Percentiles rank a stretch among this genome's conserved stretches.
These are phyloP conservation scores for Lipomyces kockii DNA, from an alignment of 805 yeast species.

Conservation along the genomic window DNA sequence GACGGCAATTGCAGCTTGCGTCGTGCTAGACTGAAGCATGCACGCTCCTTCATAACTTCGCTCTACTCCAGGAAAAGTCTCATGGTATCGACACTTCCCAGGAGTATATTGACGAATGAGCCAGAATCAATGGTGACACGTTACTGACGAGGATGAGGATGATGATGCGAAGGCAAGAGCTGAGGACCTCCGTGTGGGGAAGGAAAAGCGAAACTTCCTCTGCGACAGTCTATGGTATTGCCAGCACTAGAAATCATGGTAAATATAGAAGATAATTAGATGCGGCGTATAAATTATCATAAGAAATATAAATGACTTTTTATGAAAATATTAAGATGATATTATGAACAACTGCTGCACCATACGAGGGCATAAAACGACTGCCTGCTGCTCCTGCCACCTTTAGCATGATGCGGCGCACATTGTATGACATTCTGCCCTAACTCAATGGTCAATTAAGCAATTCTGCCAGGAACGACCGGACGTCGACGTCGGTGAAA, in stretches of 20 bases:
- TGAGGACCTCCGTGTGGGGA: background rate
- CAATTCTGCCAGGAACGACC: too few relatives aligned
- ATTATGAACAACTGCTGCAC: too few relatives aligned
- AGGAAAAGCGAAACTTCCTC: background rate
- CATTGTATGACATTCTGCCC: too few relatives aligned
- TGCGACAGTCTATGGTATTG: background rate
- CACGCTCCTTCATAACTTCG: background rate
- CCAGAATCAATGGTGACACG: background rate
- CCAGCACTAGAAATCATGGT: background rate
- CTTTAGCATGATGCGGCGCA: too few relatives aligned
- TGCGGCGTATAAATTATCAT: too few relatives aligned
- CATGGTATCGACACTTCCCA: background rate
- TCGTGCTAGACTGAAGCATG: background rate
- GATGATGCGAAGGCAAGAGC: slow-evolving; percentile 1
- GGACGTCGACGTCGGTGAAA: too few relatives aligned
- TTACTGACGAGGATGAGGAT: background rate
- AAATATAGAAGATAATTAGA: too few relatives aligned
- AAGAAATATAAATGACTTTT: background rate
- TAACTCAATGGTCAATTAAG: too few relatives aligned
- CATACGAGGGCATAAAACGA: too few relatives aligned
- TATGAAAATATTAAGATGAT: too few relatives aligned
- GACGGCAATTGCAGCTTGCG: background rate
- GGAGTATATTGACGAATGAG: background rate
- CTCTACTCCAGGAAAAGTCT: background rate
- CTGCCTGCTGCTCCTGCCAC: too few relatives aligned